phyloP scores from a whole-genome alignment of 176 grass and related monocot genomes.

The Avena atlantica region DNA sequence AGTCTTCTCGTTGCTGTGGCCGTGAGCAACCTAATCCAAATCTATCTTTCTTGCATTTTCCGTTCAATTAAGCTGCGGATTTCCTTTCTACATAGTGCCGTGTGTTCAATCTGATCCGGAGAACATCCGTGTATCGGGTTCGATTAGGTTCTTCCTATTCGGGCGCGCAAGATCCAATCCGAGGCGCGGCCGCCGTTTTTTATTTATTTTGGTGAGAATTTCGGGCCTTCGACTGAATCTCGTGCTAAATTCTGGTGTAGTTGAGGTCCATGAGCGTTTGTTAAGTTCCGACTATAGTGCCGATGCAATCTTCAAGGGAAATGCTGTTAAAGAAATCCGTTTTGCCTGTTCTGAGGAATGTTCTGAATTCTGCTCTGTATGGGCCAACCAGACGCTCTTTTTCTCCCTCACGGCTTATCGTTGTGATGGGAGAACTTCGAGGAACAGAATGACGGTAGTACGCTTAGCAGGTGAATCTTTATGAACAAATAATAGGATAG shows the following conservation, averaged over 20 bases:
- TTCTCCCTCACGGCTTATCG: neutral
- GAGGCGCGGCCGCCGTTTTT: neutral
- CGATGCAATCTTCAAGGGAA: neutral
- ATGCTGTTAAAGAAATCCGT: neutral
- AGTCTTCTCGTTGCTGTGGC: neutral
- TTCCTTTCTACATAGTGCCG: neutral
- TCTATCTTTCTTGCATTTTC: neutral
- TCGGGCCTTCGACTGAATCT: neutral
- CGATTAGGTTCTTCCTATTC: neutral
- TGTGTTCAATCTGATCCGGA: neutral
- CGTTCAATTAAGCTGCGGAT: neutral
- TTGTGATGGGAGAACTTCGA: neutral
- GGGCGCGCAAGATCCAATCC: constrained; percentile 20
- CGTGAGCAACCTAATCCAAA: constrained; percentile 1
- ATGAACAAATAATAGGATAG: neutral
- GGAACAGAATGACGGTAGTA: constrained; percentile 8
- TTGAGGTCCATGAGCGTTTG: neutral
- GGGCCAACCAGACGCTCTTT: neutral
- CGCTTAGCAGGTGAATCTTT: neutral
- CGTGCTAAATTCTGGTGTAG: neutral
- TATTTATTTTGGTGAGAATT: neutral
- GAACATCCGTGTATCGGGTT: neutral
- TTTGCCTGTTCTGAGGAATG: neutral
- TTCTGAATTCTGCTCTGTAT: neutral
- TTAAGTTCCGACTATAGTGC: neutral